Evolutionary conservation across 129 eudicot species (phyloP).

Genomic region (Arctium minus): DNA sequence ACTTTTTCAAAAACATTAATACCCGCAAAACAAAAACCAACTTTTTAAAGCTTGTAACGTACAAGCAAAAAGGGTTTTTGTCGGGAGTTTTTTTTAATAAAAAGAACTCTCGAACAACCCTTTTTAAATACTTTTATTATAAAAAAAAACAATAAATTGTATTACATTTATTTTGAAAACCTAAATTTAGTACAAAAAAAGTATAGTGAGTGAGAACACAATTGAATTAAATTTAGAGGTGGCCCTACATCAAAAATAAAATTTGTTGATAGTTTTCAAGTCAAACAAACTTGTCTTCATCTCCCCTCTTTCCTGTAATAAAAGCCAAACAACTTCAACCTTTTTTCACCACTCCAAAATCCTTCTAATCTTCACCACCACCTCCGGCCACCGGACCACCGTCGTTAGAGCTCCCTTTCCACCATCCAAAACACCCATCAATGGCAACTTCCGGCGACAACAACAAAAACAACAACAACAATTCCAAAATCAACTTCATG

Average conservation of each 20-base stretch:
- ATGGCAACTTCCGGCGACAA: background rate
- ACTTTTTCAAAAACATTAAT: background rate
- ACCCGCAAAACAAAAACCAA: background rate
- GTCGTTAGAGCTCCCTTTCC: background rate
- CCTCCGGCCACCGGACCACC: background rate
- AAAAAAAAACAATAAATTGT: background rate
- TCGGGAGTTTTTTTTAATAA: no score
- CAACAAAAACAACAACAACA: background rate
- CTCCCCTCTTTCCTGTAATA: background rate
- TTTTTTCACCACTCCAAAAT: background rate
- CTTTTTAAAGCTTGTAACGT: background rate
- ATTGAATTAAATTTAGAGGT: background rate
- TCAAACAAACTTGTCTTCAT: background rate
- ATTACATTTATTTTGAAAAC: background rate
- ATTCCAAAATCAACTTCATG: background rate
- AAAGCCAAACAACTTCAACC: background rate
- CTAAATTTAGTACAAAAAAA: background rate
- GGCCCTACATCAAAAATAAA: background rate
- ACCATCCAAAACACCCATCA: background rate
- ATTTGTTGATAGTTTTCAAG: background rate
- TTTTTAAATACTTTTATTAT: background rate
- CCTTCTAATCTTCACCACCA: background rate
- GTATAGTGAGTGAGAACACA: background rate
- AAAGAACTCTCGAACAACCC: background rate
- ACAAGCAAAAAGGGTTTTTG: background rate